phyloP scores from a whole-genome alignment of 768 basidiomycete genomes.

The Trametes coccinea region DNA sequence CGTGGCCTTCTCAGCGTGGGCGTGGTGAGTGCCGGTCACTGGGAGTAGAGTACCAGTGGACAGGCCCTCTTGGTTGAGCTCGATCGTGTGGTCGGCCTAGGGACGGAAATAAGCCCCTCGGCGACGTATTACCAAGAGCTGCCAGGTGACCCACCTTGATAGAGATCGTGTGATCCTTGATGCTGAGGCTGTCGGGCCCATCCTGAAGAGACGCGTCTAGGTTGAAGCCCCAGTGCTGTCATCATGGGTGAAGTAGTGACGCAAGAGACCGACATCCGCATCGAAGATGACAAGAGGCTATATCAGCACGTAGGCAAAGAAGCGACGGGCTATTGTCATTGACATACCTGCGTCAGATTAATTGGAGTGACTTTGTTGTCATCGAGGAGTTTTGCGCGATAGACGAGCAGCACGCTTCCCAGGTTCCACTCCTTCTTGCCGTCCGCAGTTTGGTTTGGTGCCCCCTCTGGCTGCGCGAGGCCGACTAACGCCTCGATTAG shows the following conservation, averaged over 20 bases:
- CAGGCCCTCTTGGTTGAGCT: constrained; percentile 50
- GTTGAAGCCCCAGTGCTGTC: constrained; percentile 82
- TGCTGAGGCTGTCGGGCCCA: constrained; percentile 43
- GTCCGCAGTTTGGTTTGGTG: constrained; percentile 27
- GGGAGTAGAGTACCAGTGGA: constrained; percentile 53
- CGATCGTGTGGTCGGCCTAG: constrained; percentile 57
- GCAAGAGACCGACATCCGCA: neutral
- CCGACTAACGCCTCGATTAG: constrained; percentile 47
- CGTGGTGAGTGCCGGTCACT: constrained; percentile 50
- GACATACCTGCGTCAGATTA: constrained; percentile 70
- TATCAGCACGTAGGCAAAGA: neutral
- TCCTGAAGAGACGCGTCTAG: constrained; percentile 63
- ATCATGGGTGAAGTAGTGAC: neutral
- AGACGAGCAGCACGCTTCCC: constrained; percentile 68
- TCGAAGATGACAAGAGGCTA: neutral
- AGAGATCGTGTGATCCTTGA: constrained; percentile 50
- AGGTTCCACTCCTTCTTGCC: constrained; percentile 43
- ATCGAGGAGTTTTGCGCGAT: constrained; percentile 64
- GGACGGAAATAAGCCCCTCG: no score
- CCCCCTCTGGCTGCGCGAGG: constrained; percentile 34
- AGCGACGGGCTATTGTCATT: neutral
- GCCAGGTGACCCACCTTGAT: constrained; percentile 36
- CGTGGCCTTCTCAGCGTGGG: constrained; percentile 27
- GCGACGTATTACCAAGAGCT: neutral
- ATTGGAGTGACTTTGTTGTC: constrained; percentile 61